Conservation (phyloP, 495 filamentous ascomycete species). For the Penicillium desertorum region DNA sequence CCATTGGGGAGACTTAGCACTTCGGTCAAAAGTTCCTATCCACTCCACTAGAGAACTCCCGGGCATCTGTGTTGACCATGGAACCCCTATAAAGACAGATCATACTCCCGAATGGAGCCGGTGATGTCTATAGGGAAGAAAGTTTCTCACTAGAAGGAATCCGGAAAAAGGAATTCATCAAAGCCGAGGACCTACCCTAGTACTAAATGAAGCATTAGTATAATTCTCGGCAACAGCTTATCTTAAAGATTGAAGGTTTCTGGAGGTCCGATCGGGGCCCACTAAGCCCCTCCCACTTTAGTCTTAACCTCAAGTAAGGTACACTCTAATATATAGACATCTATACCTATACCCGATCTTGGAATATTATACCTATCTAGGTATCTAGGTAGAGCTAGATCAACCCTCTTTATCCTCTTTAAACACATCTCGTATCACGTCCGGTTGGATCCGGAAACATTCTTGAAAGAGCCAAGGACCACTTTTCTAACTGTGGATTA, state of each 20-base stretch:
- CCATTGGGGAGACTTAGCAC: not conserved
- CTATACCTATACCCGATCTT: not conserved
- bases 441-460: conserved; percentile 18
- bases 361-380: too few relatives aligned
- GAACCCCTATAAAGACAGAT: conserved; percentile 4
- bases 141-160: not conserved
- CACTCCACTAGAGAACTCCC: conserved; percentile 13
- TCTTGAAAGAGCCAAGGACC: conserved; percentile 17
- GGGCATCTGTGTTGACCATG: conserved; percentile 17
- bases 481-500: conserved; percentile 12
- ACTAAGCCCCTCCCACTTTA: conserved; percentile 17
- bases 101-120: conserved; percentile 14
- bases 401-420: too few relatives aligned
- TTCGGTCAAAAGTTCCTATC: conserved; percentile 27
- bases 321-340: not conserved
- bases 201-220: not conserved
- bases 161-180: not conserved
- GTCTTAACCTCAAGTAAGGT: conserved; percentile 7
- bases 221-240: conserved; percentile 2
- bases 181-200: not conserved
- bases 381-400: too few relatives aligned
- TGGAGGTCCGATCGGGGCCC: conserved; percentile 19
- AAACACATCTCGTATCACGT: not conserved
- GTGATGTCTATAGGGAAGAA: not conserved
- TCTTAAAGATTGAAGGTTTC: not conserved